These are phyloP conservation scores for Linum lewisii DNA, from an alignment of 345 rosid genomes.

Conservation along the genomic window DNA sequence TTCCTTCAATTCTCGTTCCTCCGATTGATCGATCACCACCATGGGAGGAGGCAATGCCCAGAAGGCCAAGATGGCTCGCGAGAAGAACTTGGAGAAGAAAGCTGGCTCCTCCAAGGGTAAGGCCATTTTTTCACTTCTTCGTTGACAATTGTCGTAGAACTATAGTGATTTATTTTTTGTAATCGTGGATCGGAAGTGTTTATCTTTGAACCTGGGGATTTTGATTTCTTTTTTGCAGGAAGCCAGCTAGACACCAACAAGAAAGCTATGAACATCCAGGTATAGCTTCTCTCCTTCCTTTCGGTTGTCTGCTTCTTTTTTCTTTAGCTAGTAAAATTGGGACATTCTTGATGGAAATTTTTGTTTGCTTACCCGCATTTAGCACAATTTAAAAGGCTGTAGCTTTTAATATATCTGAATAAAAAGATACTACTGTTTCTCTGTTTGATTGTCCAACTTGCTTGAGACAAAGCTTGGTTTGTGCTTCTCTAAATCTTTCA, in stretches of 20 bases:
- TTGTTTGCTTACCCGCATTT: too few relatives aligned
- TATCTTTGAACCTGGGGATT: not conserved
- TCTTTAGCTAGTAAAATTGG: not conserved
- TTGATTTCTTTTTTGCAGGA: constrained; percentile 8
- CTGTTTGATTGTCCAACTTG: too few relatives aligned
- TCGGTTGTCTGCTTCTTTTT: too few relatives aligned
- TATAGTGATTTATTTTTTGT: not conserved
- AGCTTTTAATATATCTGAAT: too few relatives aligned
- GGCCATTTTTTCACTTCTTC: not conserved
- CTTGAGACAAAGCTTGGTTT: too few relatives aligned
- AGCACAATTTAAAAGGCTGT: too few relatives aligned
- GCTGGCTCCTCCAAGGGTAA: constrained; percentile 14
- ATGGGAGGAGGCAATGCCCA: constrained; percentile 22
- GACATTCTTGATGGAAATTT: not conserved
- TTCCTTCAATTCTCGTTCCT: not conserved
- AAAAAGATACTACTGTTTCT: too few relatives aligned
- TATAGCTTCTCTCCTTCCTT: not conserved
- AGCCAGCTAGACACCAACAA: constrained; percentile 19
- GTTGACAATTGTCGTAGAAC: not conserved
- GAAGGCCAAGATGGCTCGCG: constrained; percentile 21
- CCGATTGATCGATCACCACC: constrained; percentile 5
- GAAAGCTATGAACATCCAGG: constrained; percentile 22
- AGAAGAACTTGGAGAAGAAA: constrained; percentile 12
- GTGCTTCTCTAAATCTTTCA: not conserved
- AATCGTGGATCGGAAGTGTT: not conserved